Conservation (phyloP, 2,329 filamentous ascomycete species). For the Exophiala lecanii-corni region DNA sequence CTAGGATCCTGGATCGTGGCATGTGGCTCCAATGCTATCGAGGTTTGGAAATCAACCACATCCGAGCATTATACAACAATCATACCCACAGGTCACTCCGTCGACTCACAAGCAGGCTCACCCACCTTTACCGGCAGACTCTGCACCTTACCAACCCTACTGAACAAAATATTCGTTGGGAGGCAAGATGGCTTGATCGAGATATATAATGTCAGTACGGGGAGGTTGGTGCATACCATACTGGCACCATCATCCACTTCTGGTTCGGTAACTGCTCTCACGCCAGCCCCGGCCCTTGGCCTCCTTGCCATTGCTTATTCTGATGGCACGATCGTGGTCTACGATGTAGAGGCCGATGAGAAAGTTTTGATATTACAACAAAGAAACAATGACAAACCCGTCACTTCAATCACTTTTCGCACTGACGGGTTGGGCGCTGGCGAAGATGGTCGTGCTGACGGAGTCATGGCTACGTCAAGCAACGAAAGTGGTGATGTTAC, state of each 20-base stretch:
- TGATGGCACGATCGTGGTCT: slow-evolving; percentile 71
- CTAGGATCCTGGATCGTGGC: slow-evolving; percentile 91
- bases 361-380: slow-evolving; percentile 49
- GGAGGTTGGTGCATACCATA: slow-evolving; percentile 84
- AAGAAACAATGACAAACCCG: slow-evolving; percentile 37
- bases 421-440: slow-evolving; percentile 85
- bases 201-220: slow-evolving; percentile 95
- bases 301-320: slow-evolving; percentile 84
- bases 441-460: slow-evolving; percentile 75
- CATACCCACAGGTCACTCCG: slow-evolving; percentile 49
- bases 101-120: slow-evolving; percentile 52
- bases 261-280: slow-evolving; percentile 79
- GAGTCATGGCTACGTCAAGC: slow-evolving; percentile 91
- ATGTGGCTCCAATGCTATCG: slow-evolving; percentile 68
- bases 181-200: slow-evolving; percentile 84
- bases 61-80: slow-evolving; percentile 89
- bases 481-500: slow-evolving; percentile 78
- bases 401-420: slow-evolving; percentile 83
- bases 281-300: slow-evolving; percentile 78
- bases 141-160: slow-evolving; percentile 84
- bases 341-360: slow-evolving; percentile 76
- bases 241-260: slow-evolving; percentile 67
- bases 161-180: slow-evolving; percentile 94
- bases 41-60: slow-evolving; percentile 81
- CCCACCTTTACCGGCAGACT: slow-evolving; percentile 72